Evolutionary conservation across 2,329 filamentous ascomycete species (phyloP), one percentile per base, ranked within the genome.

Genomic region (Epicoccum sorghinum): DNA sequence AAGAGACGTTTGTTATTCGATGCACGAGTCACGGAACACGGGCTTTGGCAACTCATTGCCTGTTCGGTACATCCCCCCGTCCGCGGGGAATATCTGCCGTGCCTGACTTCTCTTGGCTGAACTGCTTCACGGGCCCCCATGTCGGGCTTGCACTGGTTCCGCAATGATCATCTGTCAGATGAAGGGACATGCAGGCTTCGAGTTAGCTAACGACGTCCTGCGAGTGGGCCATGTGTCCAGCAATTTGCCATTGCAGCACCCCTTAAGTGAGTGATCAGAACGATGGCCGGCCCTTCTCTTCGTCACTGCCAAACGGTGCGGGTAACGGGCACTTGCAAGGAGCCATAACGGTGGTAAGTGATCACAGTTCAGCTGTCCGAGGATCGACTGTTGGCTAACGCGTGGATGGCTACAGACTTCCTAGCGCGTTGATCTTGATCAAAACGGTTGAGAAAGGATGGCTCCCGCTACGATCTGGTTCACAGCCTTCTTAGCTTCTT

Each of bases 401-500:
- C 27, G 27, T 29, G 27, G 37, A 35, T 30, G 14, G 35, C 30
- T 37, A 42, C 23, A 44, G 27, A 45, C 30, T 30, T 36, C 27
- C 13, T 5, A n/a, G 32, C 32, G 9, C 13, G 45, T 37, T 55
- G 52, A 55, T 55, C 47, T 33, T 33, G 32, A 33, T 13, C 41
- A 25, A 10, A 22, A 46, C 36, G 32, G 14, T 9, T 37, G 14
- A 45, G 40, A 42, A 58, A n/a, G 18, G 40, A 65, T 63, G 59
- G 43, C 52, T 18, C 60, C 55, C 36, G 48, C 57, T 29, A 36
- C 60, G 23, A 40, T 66, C 18, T 69, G 61, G 65, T 29, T 70
- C 32, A 53, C 65, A 23, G 57, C 63, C 18, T 33, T 68, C 42
- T 59, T 70, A 38, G 70, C 62, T 29, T 57, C 58, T 24, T 59